Conservation (phyloP, 1,284 basidiomycete genomes). For the Cutaneotrichosporon mucoides region DNA sequence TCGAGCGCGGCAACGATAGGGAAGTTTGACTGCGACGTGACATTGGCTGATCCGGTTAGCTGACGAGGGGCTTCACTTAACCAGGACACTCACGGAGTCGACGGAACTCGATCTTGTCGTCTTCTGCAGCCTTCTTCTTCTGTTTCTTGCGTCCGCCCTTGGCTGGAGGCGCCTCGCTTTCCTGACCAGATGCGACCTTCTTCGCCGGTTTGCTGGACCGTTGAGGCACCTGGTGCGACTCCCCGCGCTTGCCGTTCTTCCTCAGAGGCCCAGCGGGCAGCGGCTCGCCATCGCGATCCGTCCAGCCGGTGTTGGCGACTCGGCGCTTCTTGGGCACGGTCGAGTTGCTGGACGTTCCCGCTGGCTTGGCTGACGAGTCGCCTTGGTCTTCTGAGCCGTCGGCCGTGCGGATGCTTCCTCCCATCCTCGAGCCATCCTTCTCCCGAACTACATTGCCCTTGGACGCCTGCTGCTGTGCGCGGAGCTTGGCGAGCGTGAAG, state of each 20-base stretch:
- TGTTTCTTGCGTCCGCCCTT: conserved; percentile 3
- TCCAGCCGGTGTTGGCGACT: conserved; percentile 18
- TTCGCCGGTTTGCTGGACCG: neutral
- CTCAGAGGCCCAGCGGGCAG: conserved; percentile 9
- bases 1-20: conserved; percentile 16
- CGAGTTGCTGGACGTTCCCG: neutral
- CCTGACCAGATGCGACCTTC: neutral
- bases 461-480: neutral
- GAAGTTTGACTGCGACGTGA: neutral
- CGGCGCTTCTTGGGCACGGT: neutral
- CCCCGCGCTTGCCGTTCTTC: neutral
- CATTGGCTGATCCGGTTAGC: neutral
- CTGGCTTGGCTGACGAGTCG: neutral
- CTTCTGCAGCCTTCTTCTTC: conserved; percentile 7
- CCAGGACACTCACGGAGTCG: conserved; percentile 1
- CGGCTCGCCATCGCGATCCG: conserved; percentile 11
- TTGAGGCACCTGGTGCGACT: neutral
- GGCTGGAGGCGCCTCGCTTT: neutral
- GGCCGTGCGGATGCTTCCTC: conserved; percentile 1
- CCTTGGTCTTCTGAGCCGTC: neutral
- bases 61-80: accelerated
- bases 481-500: conserved; percentile 23
- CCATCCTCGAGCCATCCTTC: neutral
- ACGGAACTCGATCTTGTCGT: conserved; percentile 14
- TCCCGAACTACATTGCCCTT: neutral